Percentiles rank a stretch among this genome's conserved stretches.
Conservation (phyloP, 2,329 filamentous ascomycete genomes). For the Nemania sp. region DNA sequence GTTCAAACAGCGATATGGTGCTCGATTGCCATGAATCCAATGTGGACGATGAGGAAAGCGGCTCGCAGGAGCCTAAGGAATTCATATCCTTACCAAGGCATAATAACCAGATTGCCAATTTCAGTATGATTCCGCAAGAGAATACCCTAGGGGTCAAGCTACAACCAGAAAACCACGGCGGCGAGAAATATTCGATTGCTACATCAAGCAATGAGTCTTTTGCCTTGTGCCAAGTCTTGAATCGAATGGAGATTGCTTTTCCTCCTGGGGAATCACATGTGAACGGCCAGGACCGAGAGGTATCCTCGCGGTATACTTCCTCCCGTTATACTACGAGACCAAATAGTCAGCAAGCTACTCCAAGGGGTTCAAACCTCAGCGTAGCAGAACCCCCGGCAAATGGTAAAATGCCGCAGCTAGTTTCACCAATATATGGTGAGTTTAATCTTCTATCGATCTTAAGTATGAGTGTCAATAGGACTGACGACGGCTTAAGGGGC, state of each 20-base stretch:
- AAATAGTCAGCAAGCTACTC: slow-evolving; percentile 30
- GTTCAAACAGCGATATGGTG: slow-evolving; percentile 26
- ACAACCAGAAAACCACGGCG: background rate
- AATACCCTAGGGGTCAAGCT: background rate
- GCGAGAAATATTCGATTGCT: background rate
- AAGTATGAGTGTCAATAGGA: background rate
- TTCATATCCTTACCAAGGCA: background rate
- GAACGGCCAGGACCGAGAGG: slow-evolving; percentile 19
- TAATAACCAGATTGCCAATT: background rate
- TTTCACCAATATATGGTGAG: slow-evolving; percentile 29
- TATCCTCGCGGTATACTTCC: slow-evolving; percentile 33
- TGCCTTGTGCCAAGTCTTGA: slow-evolving; percentile 10
- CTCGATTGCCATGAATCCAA: slow-evolving; percentile 12
- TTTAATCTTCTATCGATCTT: background rate
- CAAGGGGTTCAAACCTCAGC: slow-evolving; percentile 27
- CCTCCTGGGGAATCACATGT: background rate
- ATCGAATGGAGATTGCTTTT: slow-evolving; percentile 7
- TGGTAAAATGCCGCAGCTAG: slow-evolving; percentile 17
- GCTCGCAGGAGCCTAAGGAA: background rate
- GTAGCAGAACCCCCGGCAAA: slow-evolving; percentile 24
- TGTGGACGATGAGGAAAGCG: background rate
- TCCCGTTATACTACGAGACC: slow-evolving; percentile 34
- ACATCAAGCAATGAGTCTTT: slow-evolving; percentile 15
- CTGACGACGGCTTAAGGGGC: slow-evolving; percentile 22
- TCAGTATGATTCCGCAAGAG: slow-evolving; percentile 1